Conservation (phyloP, 768 basidiomycete species). For the Naganishia vishniacii region DNA sequence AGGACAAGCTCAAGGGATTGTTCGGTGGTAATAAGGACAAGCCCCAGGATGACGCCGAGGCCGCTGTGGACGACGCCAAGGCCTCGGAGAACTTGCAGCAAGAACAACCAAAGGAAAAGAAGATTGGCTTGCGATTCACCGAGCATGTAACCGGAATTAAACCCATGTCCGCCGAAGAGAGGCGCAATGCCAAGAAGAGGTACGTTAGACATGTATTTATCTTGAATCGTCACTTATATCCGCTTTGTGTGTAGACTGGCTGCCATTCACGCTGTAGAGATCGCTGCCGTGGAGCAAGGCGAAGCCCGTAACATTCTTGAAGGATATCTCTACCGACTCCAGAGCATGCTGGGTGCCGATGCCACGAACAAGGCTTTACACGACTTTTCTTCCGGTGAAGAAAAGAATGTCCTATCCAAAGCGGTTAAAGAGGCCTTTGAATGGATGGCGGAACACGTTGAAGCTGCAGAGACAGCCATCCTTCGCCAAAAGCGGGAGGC, state of each 20-base stretch:
- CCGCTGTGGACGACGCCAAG: slow-evolving; percentile 35
- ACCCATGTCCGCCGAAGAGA: slow-evolving; percentile 72
- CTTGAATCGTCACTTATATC: neutral
- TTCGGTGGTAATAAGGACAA: slow-evolving; percentile 58
- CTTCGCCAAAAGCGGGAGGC: slow-evolving; percentile 69
- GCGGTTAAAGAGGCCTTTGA: slow-evolving; percentile 67
- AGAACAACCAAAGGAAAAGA: slow-evolving; percentile 53
- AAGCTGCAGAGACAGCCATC: slow-evolving; percentile 69
- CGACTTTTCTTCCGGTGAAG: slow-evolving; percentile 70
- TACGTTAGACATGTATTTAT: slow-evolving; percentile 49
- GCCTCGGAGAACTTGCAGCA: slow-evolving; percentile 34
- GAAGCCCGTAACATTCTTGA: slow-evolving; percentile 89
- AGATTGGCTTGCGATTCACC: slow-evolving; percentile 63
- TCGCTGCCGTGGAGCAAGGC: slow-evolving; percentile 68
- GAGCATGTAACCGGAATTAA: slow-evolving; percentile 62
- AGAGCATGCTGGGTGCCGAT: slow-evolving; percentile 66
- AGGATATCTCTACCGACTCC: slow-evolving; percentile 83
- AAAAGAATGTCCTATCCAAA: slow-evolving; percentile 62
- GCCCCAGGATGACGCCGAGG: slow-evolving; percentile 25
- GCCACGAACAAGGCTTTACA: slow-evolving; percentile 70
- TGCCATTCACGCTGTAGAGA: slow-evolving; percentile 70
- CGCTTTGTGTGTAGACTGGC: slow-evolving; percentile 59
- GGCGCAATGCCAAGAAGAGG: slow-evolving; percentile 63
- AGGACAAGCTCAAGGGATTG: slow-evolving; percentile 80
- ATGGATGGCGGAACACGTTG: slow-evolving; percentile 82